A percentile compares a stretch with the other conserved stretches of the same genome.
Evolutionary conservation across 2,329 filamentous ascomycete species (phyloP).

Genomic region (Huntiella bhutanensis): DNA sequence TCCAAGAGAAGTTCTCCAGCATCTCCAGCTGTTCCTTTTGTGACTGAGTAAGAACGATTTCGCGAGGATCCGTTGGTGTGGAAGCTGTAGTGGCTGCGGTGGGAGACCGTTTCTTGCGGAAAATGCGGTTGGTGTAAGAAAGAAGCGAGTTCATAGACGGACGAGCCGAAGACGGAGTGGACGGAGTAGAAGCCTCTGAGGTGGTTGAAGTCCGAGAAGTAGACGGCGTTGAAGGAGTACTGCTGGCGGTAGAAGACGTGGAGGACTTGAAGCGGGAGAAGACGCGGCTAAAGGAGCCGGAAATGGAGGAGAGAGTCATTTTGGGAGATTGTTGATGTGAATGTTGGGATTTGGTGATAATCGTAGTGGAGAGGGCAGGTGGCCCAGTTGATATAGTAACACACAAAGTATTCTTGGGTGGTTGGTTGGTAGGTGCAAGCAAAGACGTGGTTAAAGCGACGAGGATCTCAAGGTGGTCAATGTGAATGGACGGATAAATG

Average conservation of each 20-base stretch:
- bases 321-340: no score
- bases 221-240: neutral
- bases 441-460: neutral
- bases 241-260: constrained; percentile 4
- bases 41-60: constrained; percentile 25
- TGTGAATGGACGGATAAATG: no score
- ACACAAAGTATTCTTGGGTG: no score
- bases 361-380: no score
- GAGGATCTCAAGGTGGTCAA: no score
- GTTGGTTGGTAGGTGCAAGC: neutral
- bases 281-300: constrained; percentile 5
- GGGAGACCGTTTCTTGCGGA: constrained; percentile 6
- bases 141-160: constrained; percentile 5
- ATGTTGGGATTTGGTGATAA: no score
- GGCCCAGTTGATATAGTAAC: no score
- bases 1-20: constrained; percentile 26
- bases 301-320: neutral
- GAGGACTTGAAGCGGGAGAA: constrained; percentile 6
- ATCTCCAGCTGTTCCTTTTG: constrained; percentile 29
- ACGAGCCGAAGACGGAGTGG: neutral
- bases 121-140: constrained; percentile 2
- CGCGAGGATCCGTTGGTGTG: constrained; percentile 21
- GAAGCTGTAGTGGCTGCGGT: no score
- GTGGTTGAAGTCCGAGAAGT: constrained; percentile 1
- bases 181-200: neutral